These are phyloP conservation scores for Clonostachys solani DNA, from an alignment of 2,329 filamentous ascomycete genomes.

Conservation along the genomic window DNA sequence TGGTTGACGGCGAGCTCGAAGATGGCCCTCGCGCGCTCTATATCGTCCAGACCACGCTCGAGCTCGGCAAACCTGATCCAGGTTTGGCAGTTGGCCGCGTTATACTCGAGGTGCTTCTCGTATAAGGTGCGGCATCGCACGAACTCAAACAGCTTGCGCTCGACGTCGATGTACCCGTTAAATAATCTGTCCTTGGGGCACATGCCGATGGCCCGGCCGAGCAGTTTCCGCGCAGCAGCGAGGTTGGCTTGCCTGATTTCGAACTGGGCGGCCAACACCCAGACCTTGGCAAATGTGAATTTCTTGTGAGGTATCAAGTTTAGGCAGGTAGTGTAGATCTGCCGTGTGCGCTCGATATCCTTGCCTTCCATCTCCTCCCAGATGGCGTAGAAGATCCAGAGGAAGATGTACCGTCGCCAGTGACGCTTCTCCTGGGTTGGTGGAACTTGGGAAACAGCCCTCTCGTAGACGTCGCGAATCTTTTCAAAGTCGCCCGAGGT, in stretches of 20 bases:
- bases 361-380: slow-evolving; percentile 89
- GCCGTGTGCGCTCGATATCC: slow-evolving; percentile 72
- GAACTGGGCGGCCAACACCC: slow-evolving; percentile 90
- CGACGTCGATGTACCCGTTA: slow-evolving; percentile 87
- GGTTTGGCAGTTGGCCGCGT: slow-evolving; percentile 82
- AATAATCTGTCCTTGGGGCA: slow-evolving; percentile 96
- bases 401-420: slow-evolving; percentile 95
- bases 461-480: slow-evolving; percentile 89
- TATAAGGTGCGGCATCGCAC: slow-evolving; percentile 85
- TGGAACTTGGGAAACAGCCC: slow-evolving; percentile 91
- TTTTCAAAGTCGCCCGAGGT: slow-evolving; percentile 75
- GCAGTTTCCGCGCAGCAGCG: slow-evolving; percentile 75
- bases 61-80: slow-evolving; percentile 97
- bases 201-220: slow-evolving; percentile 87
- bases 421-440: slow-evolving; percentile 95
- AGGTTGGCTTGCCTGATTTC: slow-evolving; percentile 86
- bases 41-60: slow-evolving; percentile 84
- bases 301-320: slow-evolving; percentile 90
- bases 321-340: slow-evolving; percentile 88
- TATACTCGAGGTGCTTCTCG: slow-evolving; percentile 91
- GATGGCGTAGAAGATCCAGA: slow-evolving; percentile 96
- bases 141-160: slow-evolving; percentile 93
- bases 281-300: slow-evolving; percentile 96
- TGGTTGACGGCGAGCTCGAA: slow-evolving; percentile 88
- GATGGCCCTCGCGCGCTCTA: slow-evolving; percentile 83